Evolutionary conservation across 305 asterid genomes (phyloP).

Genomic region (Ilex paraguariensis): DNA sequence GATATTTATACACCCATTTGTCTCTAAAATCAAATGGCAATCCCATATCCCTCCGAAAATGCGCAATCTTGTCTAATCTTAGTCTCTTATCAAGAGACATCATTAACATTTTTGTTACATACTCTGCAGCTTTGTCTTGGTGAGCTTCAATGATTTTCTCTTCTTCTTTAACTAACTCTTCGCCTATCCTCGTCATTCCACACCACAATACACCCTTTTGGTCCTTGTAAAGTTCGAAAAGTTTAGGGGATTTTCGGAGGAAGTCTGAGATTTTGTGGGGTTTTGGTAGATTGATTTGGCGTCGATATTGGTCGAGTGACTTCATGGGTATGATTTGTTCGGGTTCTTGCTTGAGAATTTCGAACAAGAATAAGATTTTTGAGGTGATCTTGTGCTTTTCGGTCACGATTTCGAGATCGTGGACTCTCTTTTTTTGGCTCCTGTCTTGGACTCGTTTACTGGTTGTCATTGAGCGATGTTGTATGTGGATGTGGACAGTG

Average conservation of each 20-base stretch:
- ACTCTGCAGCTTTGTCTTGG: slow-evolving; percentile 55
- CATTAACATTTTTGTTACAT: slow-evolving; percentile 81
- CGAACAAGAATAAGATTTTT: slow-evolving; percentile 50
- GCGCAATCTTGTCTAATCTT: slow-evolving; percentile 64
- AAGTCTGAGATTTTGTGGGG: slow-evolving; percentile 74
- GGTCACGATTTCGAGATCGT: slow-evolving; percentile 55
- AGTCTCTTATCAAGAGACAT: slow-evolving; percentile 74
- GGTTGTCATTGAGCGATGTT: no score
- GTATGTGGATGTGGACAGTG: no score
- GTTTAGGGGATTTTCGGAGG: slow-evolving; percentile 64
- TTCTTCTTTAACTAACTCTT: slow-evolving; percentile 57
- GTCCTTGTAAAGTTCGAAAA: slow-evolving; percentile 82
- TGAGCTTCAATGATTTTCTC: slow-evolving; percentile 48
- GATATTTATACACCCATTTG: slow-evolving; percentile 70
- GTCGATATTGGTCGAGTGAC: slow-evolving; percentile 51
- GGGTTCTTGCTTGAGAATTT: slow-evolving; percentile 61
- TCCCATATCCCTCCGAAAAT: slow-evolving; percentile 81
- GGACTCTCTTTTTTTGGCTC: no score
- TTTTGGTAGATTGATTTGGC: slow-evolving; percentile 74
- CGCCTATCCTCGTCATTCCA: slow-evolving; percentile 71
- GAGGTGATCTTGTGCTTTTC: no score
- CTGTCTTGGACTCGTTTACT: no score
- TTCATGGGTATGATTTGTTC: slow-evolving; percentile 51
- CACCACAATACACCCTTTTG: slow-evolving; percentile 66
- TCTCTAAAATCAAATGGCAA: slow-evolving; percentile 74